phyloP scores from a whole-genome alignment of 2,329 filamentous ascomycete species.

The Colletotrichum sansevieriae region DNA sequence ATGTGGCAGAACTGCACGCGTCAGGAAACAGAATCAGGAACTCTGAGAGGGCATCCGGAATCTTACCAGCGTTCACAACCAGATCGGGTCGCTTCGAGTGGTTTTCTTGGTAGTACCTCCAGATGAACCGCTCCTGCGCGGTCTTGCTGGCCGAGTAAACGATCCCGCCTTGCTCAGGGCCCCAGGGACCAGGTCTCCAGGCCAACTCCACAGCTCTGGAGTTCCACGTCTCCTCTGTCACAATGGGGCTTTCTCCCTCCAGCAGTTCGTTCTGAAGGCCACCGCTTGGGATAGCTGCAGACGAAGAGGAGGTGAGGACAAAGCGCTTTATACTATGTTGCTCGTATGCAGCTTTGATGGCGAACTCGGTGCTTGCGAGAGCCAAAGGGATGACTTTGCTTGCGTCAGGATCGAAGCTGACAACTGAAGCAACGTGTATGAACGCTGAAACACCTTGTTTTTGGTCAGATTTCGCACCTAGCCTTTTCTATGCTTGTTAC shows the following conservation, averaged over 20 bases:
- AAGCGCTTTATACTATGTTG: slow-evolving; percentile 55
- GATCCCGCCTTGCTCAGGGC: slow-evolving; percentile 43
- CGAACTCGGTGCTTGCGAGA: slow-evolving; percentile 46
- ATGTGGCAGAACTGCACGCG: slow-evolving; percentile 49
- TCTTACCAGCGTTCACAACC: slow-evolving; percentile 31
- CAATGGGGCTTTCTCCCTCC: slow-evolving; percentile 17
- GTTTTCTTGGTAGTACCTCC: slow-evolving; percentile 53
- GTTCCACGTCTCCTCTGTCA: slow-evolving; percentile 52
- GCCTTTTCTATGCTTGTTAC: fast-evolving
- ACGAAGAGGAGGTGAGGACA: slow-evolving; percentile 55
- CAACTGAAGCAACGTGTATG: slow-evolving; percentile 54
- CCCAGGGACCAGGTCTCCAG: slow-evolving; percentile 53
- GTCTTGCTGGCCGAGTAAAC: slow-evolving; percentile 57
- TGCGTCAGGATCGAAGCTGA: slow-evolving; percentile 52
- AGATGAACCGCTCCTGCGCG: slow-evolving; percentile 52
- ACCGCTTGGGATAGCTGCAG: slow-evolving; percentile 41
- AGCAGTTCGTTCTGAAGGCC: slow-evolving; percentile 42
- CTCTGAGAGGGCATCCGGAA: too few species aligned
- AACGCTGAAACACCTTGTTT: slow-evolving; percentile 47
- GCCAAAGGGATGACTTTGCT: slow-evolving; percentile 54
- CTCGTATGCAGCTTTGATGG: slow-evolving; percentile 52
- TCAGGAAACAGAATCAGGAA: slow-evolving; percentile 22
- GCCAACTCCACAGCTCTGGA: slow-evolving; percentile 50
- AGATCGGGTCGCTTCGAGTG: slow-evolving; percentile 43
- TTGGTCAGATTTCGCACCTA: neutral